Conservation (phyloP, 1,284 basidiomycete species). For the Gymnopus androsaceus region DNA sequence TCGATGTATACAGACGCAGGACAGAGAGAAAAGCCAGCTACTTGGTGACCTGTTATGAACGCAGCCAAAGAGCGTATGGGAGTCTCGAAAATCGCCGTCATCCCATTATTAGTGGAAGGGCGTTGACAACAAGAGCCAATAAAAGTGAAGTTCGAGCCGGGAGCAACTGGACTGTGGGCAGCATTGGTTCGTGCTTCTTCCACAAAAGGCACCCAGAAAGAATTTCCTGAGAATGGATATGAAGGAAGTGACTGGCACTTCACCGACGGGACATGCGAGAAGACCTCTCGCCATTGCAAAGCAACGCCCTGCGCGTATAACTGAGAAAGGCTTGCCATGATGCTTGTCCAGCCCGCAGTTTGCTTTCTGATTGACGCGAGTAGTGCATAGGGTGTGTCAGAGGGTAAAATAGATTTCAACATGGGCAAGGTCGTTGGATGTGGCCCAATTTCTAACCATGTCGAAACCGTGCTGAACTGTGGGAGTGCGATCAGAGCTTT, state of each 20-base stretch:
- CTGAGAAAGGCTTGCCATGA: slow-evolving; percentile 46
- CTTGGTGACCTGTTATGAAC: slow-evolving; percentile 59
- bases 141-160: slow-evolving; percentile 37
- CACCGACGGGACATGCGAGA: slow-evolving; percentile 42
- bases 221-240: slow-evolving; percentile 60
- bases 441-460: slow-evolving; percentile 69
- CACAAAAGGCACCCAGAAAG: slow-evolving; percentile 58
- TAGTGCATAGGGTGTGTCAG: slow-evolving; percentile 35
- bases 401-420: slow-evolving; percentile 44
- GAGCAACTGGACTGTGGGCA: background rate
- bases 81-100: slow-evolving; percentile 53
- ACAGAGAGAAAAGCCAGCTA: slow-evolving; percentile 58
- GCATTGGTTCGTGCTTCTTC: slow-evolving; percentile 25
- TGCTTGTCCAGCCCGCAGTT: slow-evolving; percentile 43
- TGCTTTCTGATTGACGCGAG: slow-evolving; percentile 53
- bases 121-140: slow-evolving; percentile 46
- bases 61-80: slow-evolving; percentile 44
- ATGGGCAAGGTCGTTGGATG: slow-evolving; percentile 59
- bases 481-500: slow-evolving; percentile 34
- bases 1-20: slow-evolving; percentile 71
- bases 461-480: slow-evolving; percentile 34
- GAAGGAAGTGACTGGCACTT: slow-evolving; percentile 53
- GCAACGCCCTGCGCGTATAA: slow-evolving; percentile 46
- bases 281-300: slow-evolving; percentile 58
- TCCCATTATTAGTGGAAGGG: slow-evolving; percentile 42